These are phyloP conservation scores for Calvatia gigantea DNA, from an alignment of 768 basidiomycete genomes.

Conservation along the genomic window DNA sequence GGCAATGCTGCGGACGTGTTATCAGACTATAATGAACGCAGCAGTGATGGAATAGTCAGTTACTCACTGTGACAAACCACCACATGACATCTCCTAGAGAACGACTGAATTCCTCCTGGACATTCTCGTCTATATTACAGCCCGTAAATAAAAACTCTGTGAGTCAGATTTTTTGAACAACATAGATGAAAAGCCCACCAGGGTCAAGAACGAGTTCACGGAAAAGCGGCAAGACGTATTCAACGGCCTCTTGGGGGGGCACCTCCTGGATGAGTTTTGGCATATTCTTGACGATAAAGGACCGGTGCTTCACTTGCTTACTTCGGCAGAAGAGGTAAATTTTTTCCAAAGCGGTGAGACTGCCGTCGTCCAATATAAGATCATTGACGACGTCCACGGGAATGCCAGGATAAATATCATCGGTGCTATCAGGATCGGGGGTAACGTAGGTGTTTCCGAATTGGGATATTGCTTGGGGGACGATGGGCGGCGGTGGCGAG, in stretches of 20 bases:
- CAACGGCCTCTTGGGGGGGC: constrained; percentile 82
- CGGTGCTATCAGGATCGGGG: constrained; percentile 17
- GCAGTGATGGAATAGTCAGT: constrained; percentile 7
- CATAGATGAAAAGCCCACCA: constrained; percentile 44
- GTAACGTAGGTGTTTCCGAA: constrained; percentile 13
- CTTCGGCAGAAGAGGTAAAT: constrained; percentile 89
- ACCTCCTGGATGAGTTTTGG: constrained; percentile 76
- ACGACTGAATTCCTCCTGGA: constrained; percentile 83
- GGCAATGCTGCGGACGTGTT: constrained; percentile 51
- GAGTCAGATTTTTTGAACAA: constrained; percentile 3
- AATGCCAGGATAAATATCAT: constrained; percentile 34
- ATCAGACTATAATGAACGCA: constrained; percentile 1
- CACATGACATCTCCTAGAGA: constrained; percentile 82
- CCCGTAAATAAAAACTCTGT: constrained; percentile 9
- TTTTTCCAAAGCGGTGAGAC: constrained; percentile 80
- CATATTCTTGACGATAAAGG: constrained; percentile 83
- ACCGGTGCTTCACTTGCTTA: constrained; percentile 55
- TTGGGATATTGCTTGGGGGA: background rate
- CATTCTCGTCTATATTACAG: constrained; percentile 61
- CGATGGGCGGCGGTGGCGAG: constrained; percentile 21
- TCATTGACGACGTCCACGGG: constrained; percentile 34
- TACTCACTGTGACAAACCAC: constrained; percentile 80
- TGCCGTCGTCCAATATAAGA: constrained; percentile 67
- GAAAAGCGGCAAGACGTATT: constrained; percentile 92
- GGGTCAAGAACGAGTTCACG: constrained; percentile 82